Evolutionary conservation across 2,329 filamentous ascomycete genomes (phyloP).

Genomic region (Mollisia scopiformis): DNA sequence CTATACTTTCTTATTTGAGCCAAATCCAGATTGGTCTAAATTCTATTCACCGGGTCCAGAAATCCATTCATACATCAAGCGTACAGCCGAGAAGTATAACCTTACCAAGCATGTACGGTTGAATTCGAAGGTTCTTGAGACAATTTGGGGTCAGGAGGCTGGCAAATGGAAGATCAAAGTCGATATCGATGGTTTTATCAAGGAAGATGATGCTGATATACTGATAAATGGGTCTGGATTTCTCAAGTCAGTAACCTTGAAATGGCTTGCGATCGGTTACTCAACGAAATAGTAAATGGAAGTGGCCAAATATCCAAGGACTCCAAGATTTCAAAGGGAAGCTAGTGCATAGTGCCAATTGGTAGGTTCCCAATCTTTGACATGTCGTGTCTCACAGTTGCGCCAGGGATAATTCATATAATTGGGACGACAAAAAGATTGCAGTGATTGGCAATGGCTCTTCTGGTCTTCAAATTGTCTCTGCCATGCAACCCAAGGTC

Average conservation of each 20-base stretch:
- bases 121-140: conserved; percentile 55
- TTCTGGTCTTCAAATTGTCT: conserved; percentile 54
- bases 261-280: neutral
- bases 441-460: conserved; percentile 55
- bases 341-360: conserved; percentile 4
- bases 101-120: conserved; percentile 61
- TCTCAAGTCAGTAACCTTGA: conserved; percentile 52
- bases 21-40: conserved; percentile 69
- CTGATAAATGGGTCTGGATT: conserved; percentile 65
- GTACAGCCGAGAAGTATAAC: conserved; percentile 62
- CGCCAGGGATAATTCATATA: conserved; percentile 57
- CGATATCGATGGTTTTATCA: conserved; percentile 41
- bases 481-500: conserved; percentile 38
- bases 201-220: conserved; percentile 56
- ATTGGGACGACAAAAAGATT: conserved; percentile 49
- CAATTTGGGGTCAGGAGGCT: conserved; percentile 55
- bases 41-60: conserved; percentile 67
- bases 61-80: conserved; percentile 68
- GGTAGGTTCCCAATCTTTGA: neutral
- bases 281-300: neutral
- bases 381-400: neutral
- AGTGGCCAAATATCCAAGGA: neutral
- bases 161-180: conserved; percentile 53
- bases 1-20: conserved; percentile 68
- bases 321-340: conserved; percentile 3